These are phyloP conservation scores for Phytophthora capsici DNA, from an alignment of 352 stramenopile species.

Conservation along the genomic window DNA sequence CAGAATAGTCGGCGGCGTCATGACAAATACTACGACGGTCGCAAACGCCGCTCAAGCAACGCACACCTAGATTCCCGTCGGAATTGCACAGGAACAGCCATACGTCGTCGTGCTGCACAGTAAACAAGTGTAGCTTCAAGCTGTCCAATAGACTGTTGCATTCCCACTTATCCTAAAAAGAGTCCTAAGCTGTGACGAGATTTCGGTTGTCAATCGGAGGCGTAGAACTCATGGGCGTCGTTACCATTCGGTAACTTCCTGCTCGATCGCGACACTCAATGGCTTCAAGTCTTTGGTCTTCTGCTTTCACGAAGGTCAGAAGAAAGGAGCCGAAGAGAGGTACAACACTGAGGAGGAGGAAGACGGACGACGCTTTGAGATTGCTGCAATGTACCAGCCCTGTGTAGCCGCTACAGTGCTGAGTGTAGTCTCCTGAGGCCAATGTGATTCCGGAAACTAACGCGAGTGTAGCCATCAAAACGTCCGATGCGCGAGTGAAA, in stretches of 20 bases:
- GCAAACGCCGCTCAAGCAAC: slow-evolving; percentile 26
- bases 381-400: slow-evolving; percentile 48
- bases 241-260: slow-evolving; percentile 33
- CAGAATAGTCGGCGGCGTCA: slow-evolving; percentile 27
- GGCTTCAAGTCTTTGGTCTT: slow-evolving; percentile 9
- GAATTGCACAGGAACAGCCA: slow-evolving; percentile 20
- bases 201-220: slow-evolving; percentile 18
- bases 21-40: slow-evolving; percentile 30
- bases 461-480: slow-evolving; percentile 32
- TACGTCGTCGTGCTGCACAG: slow-evolving; percentile 24
- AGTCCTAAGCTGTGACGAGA: slow-evolving; percentile 17
- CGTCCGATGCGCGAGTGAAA: slow-evolving; percentile 39
- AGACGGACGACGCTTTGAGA: slow-evolving; percentile 41
- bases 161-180: neutral
- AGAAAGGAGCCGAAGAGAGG: slow-evolving; percentile 40
- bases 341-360: slow-evolving; percentile 41
- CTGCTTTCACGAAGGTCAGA: slow-evolving; percentile 39
- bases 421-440: slow-evolving; percentile 30
- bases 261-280: slow-evolving; percentile 31
- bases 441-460: slow-evolving; percentile 39
- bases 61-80: slow-evolving; percentile 23
- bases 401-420: slow-evolving; percentile 40
- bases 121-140: neutral
- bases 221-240: slow-evolving; percentile 17
- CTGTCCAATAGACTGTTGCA: neutral